Evolutionary conservation across 768 basidiomycete genomes (phyloP).

Genomic region (Dictyophora rubrovolvata): DNA sequence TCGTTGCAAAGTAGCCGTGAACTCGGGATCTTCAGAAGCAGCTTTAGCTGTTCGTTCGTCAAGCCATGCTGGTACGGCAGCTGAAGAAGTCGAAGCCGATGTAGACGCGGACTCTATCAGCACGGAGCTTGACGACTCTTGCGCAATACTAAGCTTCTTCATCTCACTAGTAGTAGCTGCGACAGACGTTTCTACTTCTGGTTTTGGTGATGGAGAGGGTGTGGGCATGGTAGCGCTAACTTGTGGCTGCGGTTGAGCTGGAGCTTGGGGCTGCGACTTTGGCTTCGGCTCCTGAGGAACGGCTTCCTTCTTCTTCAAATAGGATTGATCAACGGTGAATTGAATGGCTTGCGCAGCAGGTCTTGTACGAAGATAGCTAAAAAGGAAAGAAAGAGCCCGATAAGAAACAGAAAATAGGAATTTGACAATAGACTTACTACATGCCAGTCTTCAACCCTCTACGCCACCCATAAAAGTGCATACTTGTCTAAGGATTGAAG

Average conservation of each 20-base stretch:
- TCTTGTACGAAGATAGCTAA: slow-evolving; percentile 79
- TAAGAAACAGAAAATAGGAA: neutral
- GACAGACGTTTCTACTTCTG: neutral
- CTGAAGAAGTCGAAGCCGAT: slow-evolving; percentile 4
- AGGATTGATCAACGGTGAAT: slow-evolving; percentile 85
- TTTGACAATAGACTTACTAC: slow-evolving; percentile 35
- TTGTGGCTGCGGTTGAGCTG: neutral
- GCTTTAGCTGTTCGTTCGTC: slow-evolving; percentile 40
- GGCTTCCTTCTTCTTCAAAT: slow-evolving; percentile 51
- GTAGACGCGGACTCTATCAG: neutral
- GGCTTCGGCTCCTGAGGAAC: slow-evolving; percentile 32
- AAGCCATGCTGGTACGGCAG: slow-evolving; percentile 13
- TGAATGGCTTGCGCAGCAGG: slow-evolving; percentile 95
- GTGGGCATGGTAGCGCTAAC: neutral
- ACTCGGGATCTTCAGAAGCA: slow-evolving; percentile 60
- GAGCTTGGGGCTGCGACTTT: neutral
- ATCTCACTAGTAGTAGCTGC: slow-evolving; percentile 1
- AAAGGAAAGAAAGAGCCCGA: no score
- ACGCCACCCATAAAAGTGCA: slow-evolving; percentile 99
- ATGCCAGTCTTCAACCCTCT: slow-evolving; percentile 98
- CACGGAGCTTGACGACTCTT: neutral
- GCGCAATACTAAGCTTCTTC: neutral
- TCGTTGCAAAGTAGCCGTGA: slow-evolving; percentile 64
- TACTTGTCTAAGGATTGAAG: slow-evolving; percentile 43
- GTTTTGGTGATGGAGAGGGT: slow-evolving; percentile 4